These are phyloP conservation scores for Coemansia erecta DNA, from an alignment of 192 early-diverging fungal genomes.

Conservation along the genomic window DNA sequence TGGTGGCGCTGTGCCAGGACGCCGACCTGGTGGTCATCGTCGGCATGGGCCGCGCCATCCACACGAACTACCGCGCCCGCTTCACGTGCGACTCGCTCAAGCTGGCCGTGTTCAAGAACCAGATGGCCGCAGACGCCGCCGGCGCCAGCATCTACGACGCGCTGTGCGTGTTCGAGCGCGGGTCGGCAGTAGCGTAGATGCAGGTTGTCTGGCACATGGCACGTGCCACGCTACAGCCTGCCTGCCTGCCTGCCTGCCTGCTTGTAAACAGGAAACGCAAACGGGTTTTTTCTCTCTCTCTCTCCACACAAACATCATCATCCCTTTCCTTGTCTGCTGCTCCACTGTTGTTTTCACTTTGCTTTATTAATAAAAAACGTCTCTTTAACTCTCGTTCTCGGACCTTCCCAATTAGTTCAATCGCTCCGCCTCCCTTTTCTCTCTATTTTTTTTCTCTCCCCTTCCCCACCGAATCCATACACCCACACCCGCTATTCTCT, in stretches of 20 bases:
- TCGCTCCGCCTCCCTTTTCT: neutral
- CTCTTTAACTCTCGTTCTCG: too few relatives aligned
- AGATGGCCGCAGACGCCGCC: constrained; percentile 64
- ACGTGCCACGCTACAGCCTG: neutral
- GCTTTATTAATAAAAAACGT: neutral
- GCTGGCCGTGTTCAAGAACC: constrained; percentile 79
- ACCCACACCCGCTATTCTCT: too few relatives aligned
- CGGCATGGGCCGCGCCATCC: constrained; percentile 78
- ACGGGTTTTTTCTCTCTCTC: neutral
- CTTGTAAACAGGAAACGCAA: neutral
- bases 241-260: too few relatives aligned
- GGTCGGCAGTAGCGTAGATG: neutral
- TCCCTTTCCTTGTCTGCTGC: neutral
- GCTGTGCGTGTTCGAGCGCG: constrained; percentile 44
- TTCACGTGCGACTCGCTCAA: constrained; percentile 73
- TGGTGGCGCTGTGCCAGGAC: constrained; percentile 49
- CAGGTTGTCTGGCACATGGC: neutral
- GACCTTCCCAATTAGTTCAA: neutral
- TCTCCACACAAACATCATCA: neutral
- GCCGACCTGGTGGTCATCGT: constrained; percentile 78
- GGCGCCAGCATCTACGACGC: constrained; percentile 71
- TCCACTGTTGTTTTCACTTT: neutral
- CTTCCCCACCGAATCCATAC: too few relatives aligned
- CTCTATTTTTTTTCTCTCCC: too few relatives aligned
- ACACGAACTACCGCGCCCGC: constrained; percentile 71